Conservation (phyloP, 139 green algal genomes). For the Raphidocelis subcapitata region DNA sequence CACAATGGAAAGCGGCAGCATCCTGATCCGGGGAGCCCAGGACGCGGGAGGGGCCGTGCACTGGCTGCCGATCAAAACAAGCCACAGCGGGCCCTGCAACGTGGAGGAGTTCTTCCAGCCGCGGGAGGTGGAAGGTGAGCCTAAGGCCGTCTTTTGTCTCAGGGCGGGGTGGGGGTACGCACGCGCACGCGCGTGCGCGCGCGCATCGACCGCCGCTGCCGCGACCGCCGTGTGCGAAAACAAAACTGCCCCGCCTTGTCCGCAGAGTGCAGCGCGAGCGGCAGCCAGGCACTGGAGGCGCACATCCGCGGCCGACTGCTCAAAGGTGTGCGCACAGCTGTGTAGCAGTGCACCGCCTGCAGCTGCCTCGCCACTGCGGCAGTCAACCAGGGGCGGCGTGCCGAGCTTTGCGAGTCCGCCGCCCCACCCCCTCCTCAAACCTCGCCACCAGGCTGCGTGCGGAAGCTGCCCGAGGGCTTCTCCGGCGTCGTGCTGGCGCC, state of each 20-base stretch:
- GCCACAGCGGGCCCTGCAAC: slow-evolving; percentile 7
- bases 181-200: too few species aligned
- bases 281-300: neutral
- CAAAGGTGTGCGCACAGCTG: slow-evolving; percentile 1
- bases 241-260: too few species aligned
- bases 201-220: too few species aligned
- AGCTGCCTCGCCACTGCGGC: neutral
- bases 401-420: neutral
- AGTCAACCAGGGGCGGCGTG: neutral
- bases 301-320: slow-evolving; percentile 8
- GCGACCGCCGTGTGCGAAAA: too few species aligned
- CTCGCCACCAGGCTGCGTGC: neutral
- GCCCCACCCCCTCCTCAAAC: neutral
- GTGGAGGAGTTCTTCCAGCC: slow-evolving; percentile 15
- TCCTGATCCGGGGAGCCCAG: neutral
- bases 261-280: too few species aligned
- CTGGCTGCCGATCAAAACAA: slow-evolving; percentile 11
- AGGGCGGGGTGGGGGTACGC: neutral
- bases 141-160: neutral
- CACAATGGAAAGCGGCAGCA: slow-evolving; percentile 13
- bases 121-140: neutral
- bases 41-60: neutral
- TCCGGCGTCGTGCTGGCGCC: slow-evolving; percentile 28
- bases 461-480: slow-evolving; percentile 39
- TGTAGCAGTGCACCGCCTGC: neutral